Evolutionary conservation across 805 yeast genomes (phyloP).

Genomic region (Candida lessepsii): DNA sequence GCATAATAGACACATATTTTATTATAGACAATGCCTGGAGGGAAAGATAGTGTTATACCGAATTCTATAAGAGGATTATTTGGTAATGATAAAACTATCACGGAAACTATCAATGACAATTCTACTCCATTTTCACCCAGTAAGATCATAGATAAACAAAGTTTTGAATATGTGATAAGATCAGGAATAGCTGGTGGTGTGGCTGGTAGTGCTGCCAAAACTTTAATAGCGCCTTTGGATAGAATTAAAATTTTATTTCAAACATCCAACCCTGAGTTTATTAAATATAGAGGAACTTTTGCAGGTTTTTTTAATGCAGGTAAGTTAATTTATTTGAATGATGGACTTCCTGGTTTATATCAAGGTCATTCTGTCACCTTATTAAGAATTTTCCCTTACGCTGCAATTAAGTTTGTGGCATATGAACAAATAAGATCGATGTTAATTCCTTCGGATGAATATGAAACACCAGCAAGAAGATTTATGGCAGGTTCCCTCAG

Average conservation of each 20-base stretch:
- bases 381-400: conserved; percentile 90
- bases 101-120: conserved; percentile 24
- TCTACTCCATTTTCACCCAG: conserved; percentile 28
- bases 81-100: conserved; percentile 3
- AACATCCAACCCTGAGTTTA: conserved; percentile 87
- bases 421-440: conserved; percentile 87
- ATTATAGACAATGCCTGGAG: conserved; percentile 5
- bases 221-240: conserved; percentile 92
- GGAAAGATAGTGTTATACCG: conserved; percentile 1
- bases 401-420: conserved; percentile 94
- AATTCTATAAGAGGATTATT: conserved; percentile 5
- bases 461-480: conserved; percentile 81
- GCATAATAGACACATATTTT: not conserved
- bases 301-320: conserved; percentile 76
- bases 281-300: conserved; percentile 75
- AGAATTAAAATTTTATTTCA: conserved; percentile 93
- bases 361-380: conserved; percentile 97
- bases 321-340: conserved; percentile 57
- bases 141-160: conserved; percentile 58
- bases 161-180: conserved; percentile 73
- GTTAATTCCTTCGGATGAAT: conserved; percentile 68
- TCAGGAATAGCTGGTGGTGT: conserved; percentile 93
- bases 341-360: conserved; percentile 79
- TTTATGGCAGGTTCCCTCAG: conserved; percentile 86
- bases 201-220: conserved; percentile 96